Percentiles rank a stretch among this genome's conserved stretches.
phyloP scores from a whole-genome alignment of 768 basidiomycete species.

The Tylopilus sp. region DNA sequence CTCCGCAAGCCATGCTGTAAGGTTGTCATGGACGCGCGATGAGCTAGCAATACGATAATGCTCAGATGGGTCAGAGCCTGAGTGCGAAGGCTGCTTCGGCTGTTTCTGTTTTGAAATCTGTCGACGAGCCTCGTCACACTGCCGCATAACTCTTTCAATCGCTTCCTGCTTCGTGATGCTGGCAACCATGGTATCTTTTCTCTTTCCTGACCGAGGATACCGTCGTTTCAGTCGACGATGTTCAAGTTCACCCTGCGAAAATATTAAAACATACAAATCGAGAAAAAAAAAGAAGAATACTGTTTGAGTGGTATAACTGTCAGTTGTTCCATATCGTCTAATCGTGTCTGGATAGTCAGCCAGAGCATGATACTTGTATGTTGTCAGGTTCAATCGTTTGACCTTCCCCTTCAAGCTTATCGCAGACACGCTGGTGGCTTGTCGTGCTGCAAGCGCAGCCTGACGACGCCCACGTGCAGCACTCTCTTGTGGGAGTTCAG shows the following conservation, averaged over 20 bases:
- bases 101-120: background rate
- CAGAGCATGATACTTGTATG: no score
- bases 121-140: constrained; percentile 1
- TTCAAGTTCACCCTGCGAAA: constrained; percentile 38
- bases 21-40: background rate
- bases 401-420: background rate
- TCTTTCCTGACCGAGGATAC: constrained; percentile 37
- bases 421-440: background rate
- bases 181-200: constrained; percentile 1
- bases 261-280: no score
- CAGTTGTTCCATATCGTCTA: no score
- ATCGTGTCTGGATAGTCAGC: no score
- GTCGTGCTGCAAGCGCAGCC: background rate
- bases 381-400: constrained; percentile 9
- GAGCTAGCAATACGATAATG: constrained; percentile 26
- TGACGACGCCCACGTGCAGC: background rate
- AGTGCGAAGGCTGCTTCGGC: background rate
- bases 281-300: no score
- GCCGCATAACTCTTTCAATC: constrained; percentile 14
- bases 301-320: no score
- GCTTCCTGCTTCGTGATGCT: constrained; percentile 29
- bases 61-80: background rate
- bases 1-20: constrained; percentile 8
- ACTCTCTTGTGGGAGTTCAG: background rate
- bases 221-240: constrained; percentile 35